phyloP scores from a whole-genome alignment of 352 stramenopile species.

The Achlya hypogyna region DNA sequence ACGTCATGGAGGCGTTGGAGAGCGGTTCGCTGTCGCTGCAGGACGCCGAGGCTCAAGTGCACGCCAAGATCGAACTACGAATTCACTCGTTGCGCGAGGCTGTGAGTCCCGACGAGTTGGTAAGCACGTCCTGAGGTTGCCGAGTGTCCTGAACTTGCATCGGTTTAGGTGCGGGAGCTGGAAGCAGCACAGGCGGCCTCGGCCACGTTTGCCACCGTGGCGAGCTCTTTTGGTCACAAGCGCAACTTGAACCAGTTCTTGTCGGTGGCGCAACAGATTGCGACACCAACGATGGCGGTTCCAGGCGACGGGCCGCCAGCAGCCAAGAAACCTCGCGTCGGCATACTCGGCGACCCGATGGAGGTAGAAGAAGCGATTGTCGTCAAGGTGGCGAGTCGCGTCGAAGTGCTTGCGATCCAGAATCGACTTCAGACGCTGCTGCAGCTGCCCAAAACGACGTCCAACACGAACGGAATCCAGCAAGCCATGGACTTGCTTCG shows the following conservation, averaged over 20 bases:
- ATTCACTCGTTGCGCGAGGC: conserved; percentile 56
- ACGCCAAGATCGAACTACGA: conserved; percentile 64
- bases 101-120: conserved; percentile 68
- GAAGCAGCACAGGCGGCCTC: conserved; percentile 58
- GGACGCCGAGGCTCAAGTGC: conserved; percentile 66
- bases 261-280: conserved; percentile 32
- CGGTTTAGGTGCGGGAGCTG: conserved; percentile 41
- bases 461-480: conserved; percentile 57
- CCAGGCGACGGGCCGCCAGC: neutral
- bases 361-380: conserved; percentile 53
- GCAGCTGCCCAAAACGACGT: conserved; percentile 37
- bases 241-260: conserved; percentile 51
- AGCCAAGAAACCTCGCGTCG: neutral
- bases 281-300: neutral
- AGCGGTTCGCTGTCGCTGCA: conserved; percentile 38
- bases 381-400: conserved; percentile 51
- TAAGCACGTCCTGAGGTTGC: neutral
- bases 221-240: conserved; percentile 46
- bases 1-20: conserved; percentile 64
- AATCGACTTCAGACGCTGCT: conserved; percentile 58
- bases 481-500: conserved; percentile 75
- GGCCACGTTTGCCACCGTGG: conserved; percentile 54
- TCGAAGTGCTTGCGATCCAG: conserved; percentile 61
- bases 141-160: neutral
- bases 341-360: neutral